Evolutionary conservation across 2,329 filamentous ascomycete species (phyloP).

Genomic region (Hypoxylon sp.): DNA sequence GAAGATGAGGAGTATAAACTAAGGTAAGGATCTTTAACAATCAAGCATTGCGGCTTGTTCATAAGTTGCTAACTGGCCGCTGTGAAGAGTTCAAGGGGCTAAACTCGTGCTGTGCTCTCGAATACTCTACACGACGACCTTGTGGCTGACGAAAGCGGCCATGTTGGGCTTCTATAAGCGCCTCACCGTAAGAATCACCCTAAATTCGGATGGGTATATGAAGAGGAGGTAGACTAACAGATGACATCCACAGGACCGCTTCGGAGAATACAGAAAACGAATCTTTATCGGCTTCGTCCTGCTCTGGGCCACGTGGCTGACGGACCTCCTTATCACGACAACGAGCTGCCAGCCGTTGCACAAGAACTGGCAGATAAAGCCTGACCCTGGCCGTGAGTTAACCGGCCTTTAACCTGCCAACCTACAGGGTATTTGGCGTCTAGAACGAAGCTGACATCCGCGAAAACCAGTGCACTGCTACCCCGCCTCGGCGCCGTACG

Average conservation of each 20-base stretch:
- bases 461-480: slow-evolving; percentile 11
- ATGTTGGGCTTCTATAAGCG: slow-evolving; percentile 65
- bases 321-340: slow-evolving; percentile 58
- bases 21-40: slow-evolving; percentile 39
- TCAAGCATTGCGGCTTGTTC: not conserved
- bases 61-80: not conserved
- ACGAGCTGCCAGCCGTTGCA: slow-evolving; percentile 61
- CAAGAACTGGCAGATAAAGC: slow-evolving; percentile 66
- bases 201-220: slow-evolving; percentile 46
- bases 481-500: slow-evolving; percentile 5
- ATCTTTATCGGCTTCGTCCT: slow-evolving; percentile 55
- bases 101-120: slow-evolving; percentile 65
- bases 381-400: slow-evolving; percentile 61
- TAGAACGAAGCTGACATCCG: not conserved
- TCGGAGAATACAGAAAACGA: slow-evolving; percentile 45
- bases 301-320: slow-evolving; percentile 58
- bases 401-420: not conserved
- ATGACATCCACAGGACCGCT: slow-evolving; percentile 49
- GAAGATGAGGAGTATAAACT: slow-evolving; percentile 54
- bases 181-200: slow-evolving; percentile 51
- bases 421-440: not conserved
- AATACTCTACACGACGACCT: slow-evolving; percentile 60
- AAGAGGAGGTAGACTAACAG: slow-evolving; percentile 39
- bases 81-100: slow-evolving; percentile 58
- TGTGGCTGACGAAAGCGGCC: slow-evolving; percentile 65